Evolutionary conservation across 352 stramenopile genomes (phyloP).

Genomic region (Plasmopara muralis): DNA sequence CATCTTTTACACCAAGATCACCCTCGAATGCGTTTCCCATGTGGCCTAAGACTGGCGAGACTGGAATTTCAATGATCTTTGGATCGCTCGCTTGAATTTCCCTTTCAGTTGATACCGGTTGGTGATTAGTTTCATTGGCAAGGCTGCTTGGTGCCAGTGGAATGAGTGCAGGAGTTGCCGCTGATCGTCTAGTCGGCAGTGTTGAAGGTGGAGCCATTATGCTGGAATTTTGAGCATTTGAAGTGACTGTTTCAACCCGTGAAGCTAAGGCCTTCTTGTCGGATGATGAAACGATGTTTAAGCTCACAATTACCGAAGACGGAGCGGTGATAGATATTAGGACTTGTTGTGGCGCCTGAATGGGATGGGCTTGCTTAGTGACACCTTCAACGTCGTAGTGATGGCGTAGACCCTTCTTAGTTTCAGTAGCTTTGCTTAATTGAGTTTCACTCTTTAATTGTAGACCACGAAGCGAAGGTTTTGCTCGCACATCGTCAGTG

Average conservation of each 20-base stretch:
- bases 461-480: constrained; percentile 9
- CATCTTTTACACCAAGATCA: neutral
- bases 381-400: neutral
- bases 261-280: neutral
- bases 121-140: neutral
- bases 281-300: neutral
- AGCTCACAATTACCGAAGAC: neutral
- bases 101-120: constrained; percentile 1
- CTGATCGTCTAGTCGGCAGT: neutral
- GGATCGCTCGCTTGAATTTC: neutral
- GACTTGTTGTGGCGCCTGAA: neutral
- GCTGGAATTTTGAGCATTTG: neutral
- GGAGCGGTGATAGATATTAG: neutral
- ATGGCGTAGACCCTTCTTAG: constrained; percentile 10
- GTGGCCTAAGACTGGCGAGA: constrained; percentile 7
- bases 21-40: neutral
- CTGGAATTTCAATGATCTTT: neutral
- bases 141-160: neutral
- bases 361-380: neutral
- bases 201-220: neutral
- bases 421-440: constrained; percentile 14
- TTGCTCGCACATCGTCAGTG: constrained; percentile 3
- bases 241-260: neutral
- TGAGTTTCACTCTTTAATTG: constrained; percentile 3
- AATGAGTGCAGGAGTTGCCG: neutral